Evolutionary conservation across 495 filamentous ascomycete genomes (phyloP).

Genomic region (Tuber microsphaerosporum): DNA sequence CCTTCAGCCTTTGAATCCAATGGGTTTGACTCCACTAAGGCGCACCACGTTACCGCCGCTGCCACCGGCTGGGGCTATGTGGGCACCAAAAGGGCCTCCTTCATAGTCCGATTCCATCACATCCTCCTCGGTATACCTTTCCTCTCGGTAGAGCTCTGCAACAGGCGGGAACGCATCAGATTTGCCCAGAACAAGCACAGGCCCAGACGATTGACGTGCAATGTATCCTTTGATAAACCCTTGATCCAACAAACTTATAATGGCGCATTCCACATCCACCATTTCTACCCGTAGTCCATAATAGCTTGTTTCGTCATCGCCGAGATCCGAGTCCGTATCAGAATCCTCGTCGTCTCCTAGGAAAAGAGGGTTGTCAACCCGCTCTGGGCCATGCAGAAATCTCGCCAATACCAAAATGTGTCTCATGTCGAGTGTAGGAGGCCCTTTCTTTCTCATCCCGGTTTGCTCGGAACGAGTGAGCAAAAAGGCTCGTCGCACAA

Average conservation of each 20-base stretch:
- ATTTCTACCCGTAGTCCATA: constrained; percentile 51
- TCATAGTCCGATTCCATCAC: constrained; percentile 25
- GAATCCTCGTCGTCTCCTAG: constrained; percentile 41
- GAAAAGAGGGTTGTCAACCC: constrained; percentile 42
- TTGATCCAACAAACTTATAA: constrained; percentile 70
- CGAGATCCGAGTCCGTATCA: constrained; percentile 17
- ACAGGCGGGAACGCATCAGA: constrained; percentile 53
- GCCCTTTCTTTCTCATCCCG: constrained; percentile 50
- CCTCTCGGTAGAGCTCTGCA: constrained; percentile 34
- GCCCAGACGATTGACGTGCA: constrained; percentile 66
- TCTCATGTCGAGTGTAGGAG: constrained; percentile 49
- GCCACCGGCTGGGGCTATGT: constrained; percentile 11
- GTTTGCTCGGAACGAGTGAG: constrained; percentile 43
- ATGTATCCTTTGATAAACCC: constrained; percentile 82
- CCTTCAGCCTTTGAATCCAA: constrained; percentile 22
- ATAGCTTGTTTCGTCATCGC: constrained; percentile 47
- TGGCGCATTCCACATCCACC: constrained; percentile 66
- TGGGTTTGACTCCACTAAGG: constrained; percentile 35
- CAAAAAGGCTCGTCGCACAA: constrained; percentile 70
- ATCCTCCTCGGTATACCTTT: constrained; percentile 35
- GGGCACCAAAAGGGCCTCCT: constrained; percentile 11
- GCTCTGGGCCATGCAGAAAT: constrained; percentile 30
- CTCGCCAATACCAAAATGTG: constrained; percentile 48
- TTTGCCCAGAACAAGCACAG: constrained; percentile 69
- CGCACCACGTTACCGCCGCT: constrained; percentile 36